Conservation (phyloP, 805 yeast species). For the Metschnikowia colocasiae region DNA sequence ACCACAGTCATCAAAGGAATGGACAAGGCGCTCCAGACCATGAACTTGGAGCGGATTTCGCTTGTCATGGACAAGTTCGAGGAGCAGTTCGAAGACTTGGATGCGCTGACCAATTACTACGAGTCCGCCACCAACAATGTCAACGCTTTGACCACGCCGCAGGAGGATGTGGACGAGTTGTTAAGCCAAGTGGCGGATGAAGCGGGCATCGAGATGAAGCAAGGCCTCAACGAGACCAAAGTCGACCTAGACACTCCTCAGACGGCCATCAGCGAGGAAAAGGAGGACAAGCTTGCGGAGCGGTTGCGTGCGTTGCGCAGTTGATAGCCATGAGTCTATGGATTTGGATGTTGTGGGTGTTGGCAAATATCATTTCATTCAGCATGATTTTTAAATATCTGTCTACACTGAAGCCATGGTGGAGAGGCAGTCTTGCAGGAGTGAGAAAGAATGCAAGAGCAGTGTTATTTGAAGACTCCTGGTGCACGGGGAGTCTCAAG, state of each 20-base stretch:
- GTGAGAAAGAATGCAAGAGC: too few relatives aligned
- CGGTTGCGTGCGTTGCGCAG: slow-evolving; percentile 79
- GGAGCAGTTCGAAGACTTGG: slow-evolving; percentile 91
- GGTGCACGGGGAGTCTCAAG: too few relatives aligned
- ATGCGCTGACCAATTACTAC: slow-evolving; percentile 88
- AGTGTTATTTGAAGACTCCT: too few relatives aligned
- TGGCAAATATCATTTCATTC: too few relatives aligned
- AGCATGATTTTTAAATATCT: too few relatives aligned
- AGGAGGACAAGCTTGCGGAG: slow-evolving; percentile 85
- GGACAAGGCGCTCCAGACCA: slow-evolving; percentile 93
- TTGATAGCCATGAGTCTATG: too few relatives aligned
- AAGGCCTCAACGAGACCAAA: slow-evolving; percentile 67
- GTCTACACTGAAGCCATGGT: too few relatives aligned
- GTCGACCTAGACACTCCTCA: slow-evolving; percentile 44
- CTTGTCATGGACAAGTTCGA: slow-evolving; percentile 97
- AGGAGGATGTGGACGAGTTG: slow-evolving; percentile 88
- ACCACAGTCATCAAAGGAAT: slow-evolving; percentile 87
- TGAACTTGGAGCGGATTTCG: slow-evolving; percentile 92
- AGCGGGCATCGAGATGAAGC: slow-evolving; percentile 91
- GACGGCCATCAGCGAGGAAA: slow-evolving; percentile 53
- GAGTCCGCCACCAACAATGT: slow-evolving; percentile 86
- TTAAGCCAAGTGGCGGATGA: slow-evolving; percentile 95
- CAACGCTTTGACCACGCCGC: slow-evolving; percentile 87
- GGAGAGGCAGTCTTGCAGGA: too few relatives aligned
- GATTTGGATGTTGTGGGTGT: too few relatives aligned